Base-by-base conservation (phyloP, 2,329 filamentous ascomycete genomes). In the Aspergillus clavatus region DNA sequence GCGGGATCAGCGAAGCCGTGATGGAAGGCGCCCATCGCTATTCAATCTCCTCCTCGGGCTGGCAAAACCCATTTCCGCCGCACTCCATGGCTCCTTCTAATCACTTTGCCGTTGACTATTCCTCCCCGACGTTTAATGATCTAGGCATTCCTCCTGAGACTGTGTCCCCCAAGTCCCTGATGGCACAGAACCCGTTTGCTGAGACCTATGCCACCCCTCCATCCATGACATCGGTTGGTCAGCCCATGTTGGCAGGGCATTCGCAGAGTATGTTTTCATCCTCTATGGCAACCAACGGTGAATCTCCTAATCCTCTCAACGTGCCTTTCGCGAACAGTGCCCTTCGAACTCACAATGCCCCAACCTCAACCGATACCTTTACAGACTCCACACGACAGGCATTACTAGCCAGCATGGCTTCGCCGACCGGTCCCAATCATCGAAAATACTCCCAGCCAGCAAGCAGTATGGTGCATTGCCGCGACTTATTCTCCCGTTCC, bases 191-290 rank as follows among this genome's bases (percentile, higher is more conserved):
- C 60, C 77, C 81, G 55, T 81, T 80, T 55, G 64, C 68, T 65
- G 87, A 93, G 65, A 78, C 82, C 65, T 87, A 94, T 62, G 84
- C 87, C 52, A 86, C 87, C 22, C 85, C 88, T 49, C 85, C 87
- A 52, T 81, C 86, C 49, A 77, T 91, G 73, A 83, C 77, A 63
- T 83, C 84, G 51, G 75, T 89, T 69, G 89, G 84, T 69, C 83
- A 84, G 46, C 80, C 84, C 53, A 73, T 84, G 60, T 78, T 89
- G 70, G 79, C 83, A 55, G 83, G 82, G 65, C 72, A 77, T 67
- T 75, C 72, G 53, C 74, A 72, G 59, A 76, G 75, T 62, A 72
- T 70, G 59, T 75, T 73, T 60, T 64, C 69, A 63, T 64, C 71
- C 53, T 69, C 69, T 51, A 66, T 72, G 61, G 60, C 64, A 59